These are phyloP conservation scores for Antrodiella citrinella DNA, from an alignment of 768 basidiomycete genomes.

Conservation along the genomic window DNA sequence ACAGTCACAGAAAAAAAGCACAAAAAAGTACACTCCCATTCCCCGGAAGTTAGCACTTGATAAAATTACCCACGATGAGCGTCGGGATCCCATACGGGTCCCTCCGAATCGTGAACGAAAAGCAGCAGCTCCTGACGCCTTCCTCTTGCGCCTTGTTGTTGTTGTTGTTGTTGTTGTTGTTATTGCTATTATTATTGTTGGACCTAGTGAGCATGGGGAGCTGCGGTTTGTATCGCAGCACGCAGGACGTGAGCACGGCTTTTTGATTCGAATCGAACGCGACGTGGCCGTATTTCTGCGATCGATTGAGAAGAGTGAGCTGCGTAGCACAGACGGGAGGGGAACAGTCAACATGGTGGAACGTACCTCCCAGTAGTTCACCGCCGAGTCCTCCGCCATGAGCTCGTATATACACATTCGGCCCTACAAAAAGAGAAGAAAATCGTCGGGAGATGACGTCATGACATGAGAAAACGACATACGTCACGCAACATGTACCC, in stretches of 20 bases:
- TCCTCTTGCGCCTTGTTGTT: conserved; percentile 39
- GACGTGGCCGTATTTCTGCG: conserved; percentile 88
- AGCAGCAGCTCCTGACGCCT: conserved; percentile 78
- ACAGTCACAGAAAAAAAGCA: too few relatives aligned
- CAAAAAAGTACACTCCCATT: neutral
- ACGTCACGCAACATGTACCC: conserved; percentile 85
- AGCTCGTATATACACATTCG: conserved; percentile 95
- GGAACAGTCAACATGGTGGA: neutral
- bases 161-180: conserved; percentile 3
- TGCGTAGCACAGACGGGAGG: neutral
- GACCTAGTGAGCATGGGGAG: conserved; percentile 43
- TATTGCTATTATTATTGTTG: conserved; percentile 21
- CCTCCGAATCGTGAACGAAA: conserved; percentile 83
- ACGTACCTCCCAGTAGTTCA: conserved; percentile 93
- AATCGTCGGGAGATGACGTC: neutral
- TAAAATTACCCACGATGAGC: conserved; percentile 88
- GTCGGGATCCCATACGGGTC: conserved; percentile 84
- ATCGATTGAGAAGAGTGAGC: neutral
- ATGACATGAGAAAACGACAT: conserved; percentile 19
- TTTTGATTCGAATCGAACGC: conserved; percentile 91
- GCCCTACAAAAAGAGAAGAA: conserved; percentile 39
- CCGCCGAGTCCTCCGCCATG: conserved; percentile 95
- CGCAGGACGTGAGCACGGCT: conserved; percentile 88
- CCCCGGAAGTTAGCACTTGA: conserved; percentile 35
- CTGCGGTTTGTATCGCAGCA: conserved; percentile 69